A percentile compares a stretch with the other conserved stretches of the same genome.
Evolutionary conservation across 2,329 filamentous ascomycete genomes (phyloP).

Genomic region (Aspergillus hortae): DNA sequence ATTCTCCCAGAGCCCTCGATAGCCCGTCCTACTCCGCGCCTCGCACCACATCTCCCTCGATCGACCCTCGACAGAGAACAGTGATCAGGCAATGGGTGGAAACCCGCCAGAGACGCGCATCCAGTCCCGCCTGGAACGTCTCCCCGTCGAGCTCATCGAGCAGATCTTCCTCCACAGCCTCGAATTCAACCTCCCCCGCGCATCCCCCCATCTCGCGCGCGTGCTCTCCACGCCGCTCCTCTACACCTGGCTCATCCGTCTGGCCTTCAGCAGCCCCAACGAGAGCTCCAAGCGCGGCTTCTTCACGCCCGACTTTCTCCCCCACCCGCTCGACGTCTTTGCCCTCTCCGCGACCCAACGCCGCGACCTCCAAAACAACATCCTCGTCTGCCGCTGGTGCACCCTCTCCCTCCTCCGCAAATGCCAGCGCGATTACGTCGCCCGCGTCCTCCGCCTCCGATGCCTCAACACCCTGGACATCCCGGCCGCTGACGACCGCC

Average conservation of each 20-base stretch:
- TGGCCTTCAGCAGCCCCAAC: slow-evolving; percentile 41
- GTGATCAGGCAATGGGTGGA: slow-evolving; percentile 12
- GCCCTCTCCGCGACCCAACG: slow-evolving; percentile 25
- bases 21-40: background rate
- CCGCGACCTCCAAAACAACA: slow-evolving; percentile 30
- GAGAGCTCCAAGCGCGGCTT: slow-evolving; percentile 27
- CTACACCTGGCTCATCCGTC: slow-evolving; percentile 42
- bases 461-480: slow-evolving; percentile 25
- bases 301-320: slow-evolving; percentile 38
- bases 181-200: slow-evolving; percentile 46
- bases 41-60: background rate
- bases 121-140: slow-evolving; percentile 37
- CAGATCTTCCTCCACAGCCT: slow-evolving; percentile 49
- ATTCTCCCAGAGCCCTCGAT: too few relatives aligned
- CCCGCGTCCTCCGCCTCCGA: slow-evolving; percentile 30
- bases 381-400: slow-evolving; percentile 41
- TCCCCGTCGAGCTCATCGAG: slow-evolving; percentile 50
- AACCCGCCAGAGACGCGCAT: slow-evolving; percentile 4
- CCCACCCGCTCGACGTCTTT: slow-evolving; percentile 33
- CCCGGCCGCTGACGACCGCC: slow-evolving; percentile 17
- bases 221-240: slow-evolving; percentile 39
- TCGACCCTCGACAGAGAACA: background rate
- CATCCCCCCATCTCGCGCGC: slow-evolving; percentile 40
- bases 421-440: slow-evolving; percentile 38
- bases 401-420: slow-evolving; percentile 35